A percentile compares a stretch with the other conserved stretches of the same genome.
Conservation (phyloP, 2,329 filamentous ascomycete genomes). For the Sporothrix brunneoviolacea region DNA sequence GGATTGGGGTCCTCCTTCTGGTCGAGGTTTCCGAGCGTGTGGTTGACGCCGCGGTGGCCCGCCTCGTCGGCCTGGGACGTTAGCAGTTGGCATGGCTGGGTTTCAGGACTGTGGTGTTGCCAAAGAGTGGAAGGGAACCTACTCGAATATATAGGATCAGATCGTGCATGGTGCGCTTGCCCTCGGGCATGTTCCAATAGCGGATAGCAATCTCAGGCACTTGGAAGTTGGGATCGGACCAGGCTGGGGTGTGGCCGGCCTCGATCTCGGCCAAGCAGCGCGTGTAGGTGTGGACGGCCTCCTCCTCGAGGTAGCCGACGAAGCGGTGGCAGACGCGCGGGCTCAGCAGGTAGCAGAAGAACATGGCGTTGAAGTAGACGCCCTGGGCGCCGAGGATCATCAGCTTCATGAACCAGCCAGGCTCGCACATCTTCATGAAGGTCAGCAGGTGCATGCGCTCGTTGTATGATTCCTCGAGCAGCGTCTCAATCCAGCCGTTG, state of each 20-base stretch:
- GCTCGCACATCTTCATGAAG: conserved; percentile 75
- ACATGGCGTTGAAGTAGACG: conserved; percentile 93
- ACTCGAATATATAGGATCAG: conserved; percentile 87
- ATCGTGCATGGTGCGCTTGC: conserved; percentile 73
- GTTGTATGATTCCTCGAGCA: conserved; percentile 86
- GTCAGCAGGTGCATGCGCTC: conserved; percentile 87
- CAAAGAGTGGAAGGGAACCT: conserved; percentile 29
- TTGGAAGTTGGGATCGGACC: conserved; percentile 60
- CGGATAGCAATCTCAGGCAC: conserved; percentile 84
- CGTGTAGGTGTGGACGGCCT: conserved; percentile 93
- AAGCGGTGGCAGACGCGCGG: conserved; percentile 90
- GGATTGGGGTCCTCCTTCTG: conserved; percentile 87
- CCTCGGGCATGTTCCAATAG: conserved; percentile 94
- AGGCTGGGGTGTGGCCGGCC: conserved; percentile 72
- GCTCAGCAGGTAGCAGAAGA: conserved; percentile 78
- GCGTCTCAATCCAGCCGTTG: conserved; percentile 93
- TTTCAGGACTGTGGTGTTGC: too few species aligned
- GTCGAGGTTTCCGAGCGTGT: conserved; percentile 83
- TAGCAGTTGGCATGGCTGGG: neutral
- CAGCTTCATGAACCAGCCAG: conserved; percentile 75
- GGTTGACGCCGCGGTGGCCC: conserved; percentile 89
- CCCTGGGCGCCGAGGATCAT: conserved; percentile 91
- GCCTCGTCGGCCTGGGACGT: conserved; percentile 50
- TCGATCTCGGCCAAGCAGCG: conserved; percentile 84
- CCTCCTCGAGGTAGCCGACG: conserved; percentile 94